Evolutionary conservation across 2,329 filamentous ascomycete genomes (phyloP).

Genomic region (Furcasterigmium furcatum): DNA sequence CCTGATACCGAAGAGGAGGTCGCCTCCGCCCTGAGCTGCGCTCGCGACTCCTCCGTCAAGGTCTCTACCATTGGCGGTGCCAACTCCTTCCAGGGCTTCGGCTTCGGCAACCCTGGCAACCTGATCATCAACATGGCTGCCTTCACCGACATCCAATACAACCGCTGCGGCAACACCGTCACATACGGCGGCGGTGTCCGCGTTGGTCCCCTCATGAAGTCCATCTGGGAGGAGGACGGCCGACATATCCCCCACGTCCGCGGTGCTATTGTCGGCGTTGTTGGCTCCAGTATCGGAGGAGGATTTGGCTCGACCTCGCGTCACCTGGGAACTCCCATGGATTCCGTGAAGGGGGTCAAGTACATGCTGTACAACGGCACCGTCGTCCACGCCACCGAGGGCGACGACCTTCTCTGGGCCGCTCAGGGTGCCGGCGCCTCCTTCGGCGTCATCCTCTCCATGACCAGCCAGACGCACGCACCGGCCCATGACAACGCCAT

Average conservation of each 20-base stretch:
- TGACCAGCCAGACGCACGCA: slow-evolving; percentile 11
- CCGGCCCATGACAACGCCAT: slow-evolving; percentile 8
- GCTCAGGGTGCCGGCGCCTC: slow-evolving; percentile 13
- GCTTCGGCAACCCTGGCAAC: slow-evolving; percentile 10
- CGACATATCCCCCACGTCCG: slow-evolving; percentile 13
- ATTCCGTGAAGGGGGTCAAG: slow-evolving; percentile 10
- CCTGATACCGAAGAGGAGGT: slow-evolving; percentile 11
- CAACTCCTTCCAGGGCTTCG: slow-evolving; percentile 12
- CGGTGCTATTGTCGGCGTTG: slow-evolving; percentile 10
- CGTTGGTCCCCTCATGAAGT: slow-evolving; percentile 11
- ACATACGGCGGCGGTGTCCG: slow-evolving; percentile 10
- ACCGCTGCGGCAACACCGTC: slow-evolving; percentile 8
- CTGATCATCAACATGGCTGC: slow-evolving; percentile 12
- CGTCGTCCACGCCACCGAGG: slow-evolving; percentile 8
- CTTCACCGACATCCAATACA: slow-evolving; percentile 8
- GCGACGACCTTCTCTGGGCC: slow-evolving; percentile 13
- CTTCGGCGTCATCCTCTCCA: slow-evolving; percentile 11
- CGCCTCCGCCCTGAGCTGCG: slow-evolving; percentile 11
- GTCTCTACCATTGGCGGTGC: slow-evolving; percentile 9
- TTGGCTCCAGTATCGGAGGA: slow-evolving; percentile 12
- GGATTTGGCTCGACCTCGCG: slow-evolving; percentile 9
- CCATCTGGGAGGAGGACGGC: slow-evolving; percentile 11
- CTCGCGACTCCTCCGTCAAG: slow-evolving; percentile 9
- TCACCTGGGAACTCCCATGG: slow-evolving; percentile 12
- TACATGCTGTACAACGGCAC: slow-evolving; percentile 16